Percentiles rank a stretch among this genome's conserved stretches.
These are phyloP conservation scores for Saitozyma podzolica DNA, from an alignment of 768 basidiomycete species.

Conservation along the genomic window DNA sequence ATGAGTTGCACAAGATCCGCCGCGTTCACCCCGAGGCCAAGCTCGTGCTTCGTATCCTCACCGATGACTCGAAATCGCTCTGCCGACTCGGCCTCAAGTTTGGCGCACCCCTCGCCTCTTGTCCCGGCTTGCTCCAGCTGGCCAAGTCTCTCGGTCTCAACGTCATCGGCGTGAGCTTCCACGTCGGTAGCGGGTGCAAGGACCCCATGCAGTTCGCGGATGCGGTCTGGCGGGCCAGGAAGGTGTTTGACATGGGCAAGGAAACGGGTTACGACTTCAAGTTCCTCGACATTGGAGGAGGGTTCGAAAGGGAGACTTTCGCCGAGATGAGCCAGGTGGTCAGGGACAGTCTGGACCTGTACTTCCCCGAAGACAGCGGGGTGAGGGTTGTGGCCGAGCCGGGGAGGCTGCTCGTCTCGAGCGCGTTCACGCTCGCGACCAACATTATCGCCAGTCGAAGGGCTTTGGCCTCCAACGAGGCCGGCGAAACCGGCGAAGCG, in stretches of 20 bases:
- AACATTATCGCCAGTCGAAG: conserved; percentile 86
- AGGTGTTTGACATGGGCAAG: conserved; percentile 82
- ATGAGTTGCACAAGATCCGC: conserved; percentile 91
- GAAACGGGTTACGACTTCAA: conserved; percentile 77
- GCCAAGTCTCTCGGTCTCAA: conserved; percentile 76
- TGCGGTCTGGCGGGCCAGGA: conserved; percentile 77
- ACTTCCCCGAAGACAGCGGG: conserved; percentile 67
- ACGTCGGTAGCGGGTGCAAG: conserved; percentile 95
- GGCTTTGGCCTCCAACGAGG: conserved; percentile 26
- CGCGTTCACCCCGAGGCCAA: conserved; percentile 76
- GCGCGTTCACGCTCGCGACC: conserved; percentile 84
- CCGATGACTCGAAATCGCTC: conserved; percentile 94
- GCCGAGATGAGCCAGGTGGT: conserved; percentile 74
- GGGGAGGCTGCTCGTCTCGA: conserved; percentile 86
- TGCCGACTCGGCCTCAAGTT: conserved; percentile 95
- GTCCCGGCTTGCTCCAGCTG: conserved; percentile 73
- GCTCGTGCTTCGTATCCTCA: conserved; percentile 88
- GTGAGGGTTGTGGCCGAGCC: conserved; percentile 92
- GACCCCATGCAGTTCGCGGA: conserved; percentile 87
- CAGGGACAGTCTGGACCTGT: conserved; percentile 66
- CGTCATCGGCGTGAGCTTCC: conserved; percentile 94
- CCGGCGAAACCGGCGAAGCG: conserved; percentile 49
- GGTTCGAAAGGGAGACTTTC: conserved; percentile 87
- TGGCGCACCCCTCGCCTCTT: conserved; percentile 80
- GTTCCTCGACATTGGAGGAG: conserved; percentile 91